Evolutionary conservation across 805 yeast genomes (phyloP), one percentile per base, ranked within the genome.

Genomic region (Clavispora santaluciae): DNA sequence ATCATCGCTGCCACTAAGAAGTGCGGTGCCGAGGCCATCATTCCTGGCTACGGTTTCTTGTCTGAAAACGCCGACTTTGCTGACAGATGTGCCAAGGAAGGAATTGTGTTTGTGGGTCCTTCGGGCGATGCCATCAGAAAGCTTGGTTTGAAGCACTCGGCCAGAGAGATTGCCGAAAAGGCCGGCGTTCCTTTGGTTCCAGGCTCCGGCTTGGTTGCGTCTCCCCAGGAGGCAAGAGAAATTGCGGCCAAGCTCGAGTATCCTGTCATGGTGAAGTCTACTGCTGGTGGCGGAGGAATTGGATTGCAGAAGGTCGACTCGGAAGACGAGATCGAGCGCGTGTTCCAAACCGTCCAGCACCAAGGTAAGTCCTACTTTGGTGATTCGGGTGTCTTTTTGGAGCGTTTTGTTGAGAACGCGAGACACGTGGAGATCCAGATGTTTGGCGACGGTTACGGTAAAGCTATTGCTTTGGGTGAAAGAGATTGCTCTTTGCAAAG

Each of bases 201-300:
- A n/a, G 99, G 99, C 37, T 86, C 97, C 12, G 95, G 88, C 7
- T 72, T 93, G 50, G 81, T 91, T 26, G 68, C 76, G 2, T 68
- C 78, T 46, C 73, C 90, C 10, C 74, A 74, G 9, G 96, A 86
- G 54, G 98, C 98, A 3, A 70, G 72, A 42, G 73, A 67, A 45
- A 76, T 83, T 47, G 98, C 96, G 12, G 80, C 77, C 13, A 67
- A 76, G 53, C 70, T 91, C 38, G 85, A 76, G 42, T 93, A 87
- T 55, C 98, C 98, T 22, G 79, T 91, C 24, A 91, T 91, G 98
- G 86, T 93, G 38, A 91, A 91, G 65, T 85, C 95, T 20, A 93
- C 99, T 46, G 98, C 98, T 20, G 99, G 99, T 60, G 99, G 99
- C 57, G 99, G 99, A 64, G 99, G 99, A 66, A 91, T 91, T 57